Evolutionary conservation across 2,329 filamentous ascomycete species (phyloP).

Genomic region (Pseudogymnoascus sp.): DNA sequence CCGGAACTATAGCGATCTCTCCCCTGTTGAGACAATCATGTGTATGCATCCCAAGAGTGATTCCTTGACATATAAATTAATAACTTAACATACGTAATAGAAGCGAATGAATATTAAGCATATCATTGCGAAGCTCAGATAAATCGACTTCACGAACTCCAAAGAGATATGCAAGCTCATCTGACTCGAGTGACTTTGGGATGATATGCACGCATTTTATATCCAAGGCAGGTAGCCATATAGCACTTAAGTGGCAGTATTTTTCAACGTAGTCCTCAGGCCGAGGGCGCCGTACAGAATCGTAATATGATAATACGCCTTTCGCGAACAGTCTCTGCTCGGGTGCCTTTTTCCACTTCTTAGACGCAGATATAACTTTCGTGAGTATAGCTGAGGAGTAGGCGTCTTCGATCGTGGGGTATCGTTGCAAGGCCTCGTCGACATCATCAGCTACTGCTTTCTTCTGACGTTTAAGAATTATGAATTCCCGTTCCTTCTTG

Average conservation of each 20-base stretch:
- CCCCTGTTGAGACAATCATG: conserved; percentile 8
- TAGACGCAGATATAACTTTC: conserved; percentile 11
- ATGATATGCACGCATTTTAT: conserved; percentile 11
- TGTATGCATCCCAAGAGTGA: conserved; percentile 5
- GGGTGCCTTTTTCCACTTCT: conserved; percentile 7
- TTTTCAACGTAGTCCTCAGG: background rate
- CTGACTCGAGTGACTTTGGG: conserved; percentile 12
- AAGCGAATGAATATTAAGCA: background rate
- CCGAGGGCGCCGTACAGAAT: background rate
- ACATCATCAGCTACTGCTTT: conserved; percentile 12
- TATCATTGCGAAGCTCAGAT: conserved; percentile 11
- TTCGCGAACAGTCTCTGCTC: conserved; percentile 9
- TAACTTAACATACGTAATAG: conserved; percentile 10
- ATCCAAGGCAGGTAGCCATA: background rate
- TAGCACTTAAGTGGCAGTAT: conserved; percentile 10
- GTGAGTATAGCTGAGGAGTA: conserved; percentile 11
- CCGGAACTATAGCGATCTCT: conserved; percentile 9
- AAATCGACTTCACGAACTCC: conserved; percentile 11
- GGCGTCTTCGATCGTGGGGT: conserved; percentile 10
- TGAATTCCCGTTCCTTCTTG: conserved; percentile 8
- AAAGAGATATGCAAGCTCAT: conserved; percentile 13
- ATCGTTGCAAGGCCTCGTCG: conserved; percentile 10
- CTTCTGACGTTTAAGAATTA: conserved; percentile 11
- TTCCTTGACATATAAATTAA: conserved; percentile 10
- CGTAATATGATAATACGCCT: conserved; percentile 9